A percentile compares a stretch with the other conserved stretches of the same genome.
phyloP scores from a whole-genome alignment of 306 rosid genomes.

The Lithocarpus polystachyus region DNA sequence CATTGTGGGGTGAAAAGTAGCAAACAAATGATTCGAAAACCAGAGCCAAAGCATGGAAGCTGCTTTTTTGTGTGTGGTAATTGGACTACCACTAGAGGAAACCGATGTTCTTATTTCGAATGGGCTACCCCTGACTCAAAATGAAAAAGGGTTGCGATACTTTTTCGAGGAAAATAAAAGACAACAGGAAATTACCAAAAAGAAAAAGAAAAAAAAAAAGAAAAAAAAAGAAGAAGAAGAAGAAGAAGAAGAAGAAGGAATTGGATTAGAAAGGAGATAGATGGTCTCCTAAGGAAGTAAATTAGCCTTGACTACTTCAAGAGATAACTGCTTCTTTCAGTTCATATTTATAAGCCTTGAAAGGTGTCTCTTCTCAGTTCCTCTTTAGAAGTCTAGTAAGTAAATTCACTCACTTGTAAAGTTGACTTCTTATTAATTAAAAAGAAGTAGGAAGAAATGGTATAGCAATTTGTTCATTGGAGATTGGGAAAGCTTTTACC shows the following conservation, averaged over 20 bases:
- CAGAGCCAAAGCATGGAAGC: conserved; percentile 44
- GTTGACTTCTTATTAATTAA: background rate
- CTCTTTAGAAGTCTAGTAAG: background rate
- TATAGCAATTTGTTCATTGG: background rate
- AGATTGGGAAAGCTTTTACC: background rate
- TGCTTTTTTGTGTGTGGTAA: conserved; percentile 49
- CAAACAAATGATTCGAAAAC: conserved; percentile 38
- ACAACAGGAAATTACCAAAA: background rate
- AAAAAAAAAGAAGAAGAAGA: too few species aligned
- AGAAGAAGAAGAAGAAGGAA: background rate
- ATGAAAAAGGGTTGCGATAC: background rate
- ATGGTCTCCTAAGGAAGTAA: background rate
- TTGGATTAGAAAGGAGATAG: background rate
- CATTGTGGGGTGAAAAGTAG: conserved; percentile 46
- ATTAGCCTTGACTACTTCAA: background rate
- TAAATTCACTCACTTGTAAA: background rate
- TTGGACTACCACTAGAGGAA: conserved; percentile 41
- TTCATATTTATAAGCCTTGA: background rate
- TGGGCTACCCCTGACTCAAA: conserved; percentile 40
- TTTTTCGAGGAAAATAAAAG: background rate
- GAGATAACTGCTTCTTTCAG: background rate
- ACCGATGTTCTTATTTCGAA: conserved; percentile 43
- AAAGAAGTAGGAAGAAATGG: background rate
- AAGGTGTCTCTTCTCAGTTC: background rate
- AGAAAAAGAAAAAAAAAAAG: too few species aligned